phyloP scores from a whole-genome alignment of 768 basidiomycete species.

The Leccinum incarnatum region DNA sequence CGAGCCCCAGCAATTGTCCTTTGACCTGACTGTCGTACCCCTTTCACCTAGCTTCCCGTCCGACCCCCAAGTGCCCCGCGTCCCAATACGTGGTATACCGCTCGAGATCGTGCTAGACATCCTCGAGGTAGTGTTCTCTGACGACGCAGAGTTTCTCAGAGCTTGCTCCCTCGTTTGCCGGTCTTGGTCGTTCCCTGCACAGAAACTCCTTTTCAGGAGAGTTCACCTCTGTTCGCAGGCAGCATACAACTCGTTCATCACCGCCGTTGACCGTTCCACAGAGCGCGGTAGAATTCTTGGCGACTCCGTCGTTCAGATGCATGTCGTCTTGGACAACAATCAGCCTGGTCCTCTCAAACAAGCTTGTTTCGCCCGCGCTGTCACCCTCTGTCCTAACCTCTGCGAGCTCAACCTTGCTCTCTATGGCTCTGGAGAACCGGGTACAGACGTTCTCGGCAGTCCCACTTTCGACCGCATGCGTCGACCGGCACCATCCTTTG shows the following conservation, averaged over 20 bases:
- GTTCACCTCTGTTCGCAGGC: conserved; percentile 53
- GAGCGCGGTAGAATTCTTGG: conserved; percentile 49
- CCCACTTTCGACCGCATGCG: conserved; percentile 47
- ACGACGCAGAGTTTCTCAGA: conserved; percentile 43
- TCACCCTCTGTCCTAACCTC: conserved; percentile 59
- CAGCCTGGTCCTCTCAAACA: conserved; percentile 59
- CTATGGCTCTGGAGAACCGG: conserved; percentile 55
- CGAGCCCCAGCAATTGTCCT: conserved; percentile 37
- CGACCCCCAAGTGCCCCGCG: conserved; percentile 16
- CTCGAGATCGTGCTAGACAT: conserved; percentile 63
- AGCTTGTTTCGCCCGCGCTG: conserved; percentile 55
- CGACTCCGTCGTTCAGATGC: conserved; percentile 52
- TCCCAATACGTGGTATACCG: conserved; percentile 43
- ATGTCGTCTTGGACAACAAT: conserved; percentile 62
- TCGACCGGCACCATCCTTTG: conserved; percentile 53
- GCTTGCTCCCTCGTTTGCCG: conserved; percentile 63
- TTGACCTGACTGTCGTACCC: conserved; percentile 35
- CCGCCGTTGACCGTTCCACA: conserved; percentile 47
- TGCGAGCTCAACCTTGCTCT: conserved; percentile 53
- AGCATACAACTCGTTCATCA: conserved; percentile 53
- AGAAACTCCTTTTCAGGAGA: conserved; percentile 60
- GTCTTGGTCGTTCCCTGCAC: conserved; percentile 62
- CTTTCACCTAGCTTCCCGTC: conserved; percentile 21
- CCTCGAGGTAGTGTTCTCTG: conserved; percentile 53
- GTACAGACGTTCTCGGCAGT: conserved; percentile 47